Percentiles rank a stretch among this genome's conserved stretches.
Evolutionary conservation across 2,329 filamentous ascomycete species (phyloP).

Genomic region (Aspergillus tamarii): DNA sequence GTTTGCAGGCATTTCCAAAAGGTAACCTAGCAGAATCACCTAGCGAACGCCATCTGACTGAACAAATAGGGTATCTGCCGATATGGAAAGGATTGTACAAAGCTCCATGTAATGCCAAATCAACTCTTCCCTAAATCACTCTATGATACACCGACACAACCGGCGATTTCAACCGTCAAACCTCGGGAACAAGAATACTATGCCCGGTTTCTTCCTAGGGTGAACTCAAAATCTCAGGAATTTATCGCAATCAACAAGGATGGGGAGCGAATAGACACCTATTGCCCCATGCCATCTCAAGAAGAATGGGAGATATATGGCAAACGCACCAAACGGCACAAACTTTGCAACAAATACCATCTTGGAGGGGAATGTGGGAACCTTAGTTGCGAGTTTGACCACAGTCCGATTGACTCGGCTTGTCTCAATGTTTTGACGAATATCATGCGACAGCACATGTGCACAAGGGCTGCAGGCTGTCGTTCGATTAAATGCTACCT

Average conservation of each 20-base stretch:
- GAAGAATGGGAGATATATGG: slow-evolving; percentile 47
- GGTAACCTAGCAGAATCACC: slow-evolving; percentile 17
- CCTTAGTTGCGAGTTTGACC: slow-evolving; percentile 49
- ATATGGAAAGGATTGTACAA: slow-evolving; percentile 35
- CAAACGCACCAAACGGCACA: slow-evolving; percentile 40
- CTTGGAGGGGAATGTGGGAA: slow-evolving; percentile 46
- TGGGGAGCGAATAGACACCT: slow-evolving; percentile 52
- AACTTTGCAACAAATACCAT: slow-evolving; percentile 56
- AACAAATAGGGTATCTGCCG: slow-evolving; percentile 35
- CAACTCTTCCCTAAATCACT: slow-evolving; percentile 26
- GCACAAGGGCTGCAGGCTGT: slow-evolving; percentile 45
- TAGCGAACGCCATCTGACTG: slow-evolving; percentile 7
- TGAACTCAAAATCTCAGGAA: slow-evolving; percentile 24
- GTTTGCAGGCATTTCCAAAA: slow-evolving; percentile 40
- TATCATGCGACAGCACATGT: slow-evolving; percentile 50
- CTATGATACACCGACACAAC: slow-evolving; percentile 20
- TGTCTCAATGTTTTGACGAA: slow-evolving; percentile 48
- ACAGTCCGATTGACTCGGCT: slow-evolving; percentile 45
- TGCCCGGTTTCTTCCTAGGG: slow-evolving; percentile 21
- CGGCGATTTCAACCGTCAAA: slow-evolving; percentile 17
- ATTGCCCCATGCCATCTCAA: slow-evolving; percentile 39
- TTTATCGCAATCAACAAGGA: slow-evolving; percentile 52
- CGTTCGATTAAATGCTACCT: slow-evolving; percentile 48
- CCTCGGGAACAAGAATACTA: slow-evolving; percentile 27
- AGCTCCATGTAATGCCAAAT: slow-evolving; percentile 34